Evolutionary conservation across 345 rosid species (phyloP), one percentile per base, ranked within the genome.

Genomic region (Microthlaspi erraticum): DNA sequence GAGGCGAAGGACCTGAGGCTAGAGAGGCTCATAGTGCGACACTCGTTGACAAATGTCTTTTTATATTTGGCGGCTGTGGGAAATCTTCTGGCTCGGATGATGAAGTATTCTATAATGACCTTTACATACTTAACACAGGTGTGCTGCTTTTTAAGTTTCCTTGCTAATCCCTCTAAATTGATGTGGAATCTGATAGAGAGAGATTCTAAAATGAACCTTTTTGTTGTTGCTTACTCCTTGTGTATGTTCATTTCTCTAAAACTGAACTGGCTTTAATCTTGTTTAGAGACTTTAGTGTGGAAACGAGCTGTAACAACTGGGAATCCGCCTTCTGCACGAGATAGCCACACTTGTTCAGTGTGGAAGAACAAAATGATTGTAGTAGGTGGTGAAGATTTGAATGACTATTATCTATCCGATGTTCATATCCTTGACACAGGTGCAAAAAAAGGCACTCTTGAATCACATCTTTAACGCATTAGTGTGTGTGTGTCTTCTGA

Each of bases 401-500:
- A 81, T 74, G 96, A 91, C 80, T 83, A 81, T 75, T 91, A 89
- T 77, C 75, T 88, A 74, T 88, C 97, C 8, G 99, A 94, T 82
- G 98, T 90, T 37, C 95, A 94, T 81, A 71, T 94, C 68, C 87
- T 94, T 75, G 96, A 94, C 66, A 76, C 98, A 89, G 97, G 99
- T 91, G 5, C 60, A 29, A 53, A 20, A 50, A 32, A 23, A n/a
- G n/a, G 2, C 46, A 62, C 70, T 59, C 13, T 46, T 54, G 45
- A 50, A 49, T 23, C 53, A 23, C 57, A 7, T 65, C 23, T 51
- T 19, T 60, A 4, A 57, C 59, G 46, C 58, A 59, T 43, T 23
- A 23, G 26, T 20, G 1, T 19, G 32, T 60, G 41, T 66, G 57
- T 43, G 55, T n/a, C 45, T 59, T 59, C 51, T 75, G 57, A 74